Percentiles rank a stretch among this genome's conserved stretches.
Evolutionary conservation across 176 grass and related monocot genomes (phyloP).

Genomic region (Raddia distichophylla): DNA sequence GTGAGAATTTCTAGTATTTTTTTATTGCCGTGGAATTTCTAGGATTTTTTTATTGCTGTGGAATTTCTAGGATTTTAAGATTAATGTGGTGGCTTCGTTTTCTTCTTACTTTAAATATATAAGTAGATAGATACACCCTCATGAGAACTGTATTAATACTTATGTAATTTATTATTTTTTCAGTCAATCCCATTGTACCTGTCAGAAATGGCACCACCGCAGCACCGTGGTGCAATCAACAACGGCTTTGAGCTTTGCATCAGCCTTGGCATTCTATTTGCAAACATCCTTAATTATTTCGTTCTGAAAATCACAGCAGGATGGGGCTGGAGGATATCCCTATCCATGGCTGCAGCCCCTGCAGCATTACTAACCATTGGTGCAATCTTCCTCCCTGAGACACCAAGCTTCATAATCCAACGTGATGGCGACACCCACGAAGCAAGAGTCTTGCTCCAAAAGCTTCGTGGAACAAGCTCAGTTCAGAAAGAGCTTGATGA

Average conservation of each 20-base stretch:
- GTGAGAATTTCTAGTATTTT: too few species aligned
- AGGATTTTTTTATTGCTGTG: too few species aligned
- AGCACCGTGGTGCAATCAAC: slow-evolving; percentile 78
- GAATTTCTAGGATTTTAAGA: too few species aligned
- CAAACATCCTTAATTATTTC: slow-evolving; percentile 89
- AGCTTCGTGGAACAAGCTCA: slow-evolving; percentile 62
- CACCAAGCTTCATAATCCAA: slow-evolving; percentile 75
- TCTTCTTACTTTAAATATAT: too few species aligned
- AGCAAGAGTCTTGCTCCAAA: slow-evolving; percentile 61
- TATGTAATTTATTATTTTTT: slow-evolving; percentile 31
- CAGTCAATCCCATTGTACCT: slow-evolving; percentile 92
- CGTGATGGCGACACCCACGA: slow-evolving; percentile 44
- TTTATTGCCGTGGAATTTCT: too few species aligned
- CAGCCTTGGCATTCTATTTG: slow-evolving; percentile 69
- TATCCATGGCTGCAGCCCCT: slow-evolving; percentile 71
- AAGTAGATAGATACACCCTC: not conserved
- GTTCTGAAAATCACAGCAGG: slow-evolving; percentile 48
- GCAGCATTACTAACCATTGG: slow-evolving; percentile 67
- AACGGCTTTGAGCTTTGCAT: slow-evolving; percentile 76
- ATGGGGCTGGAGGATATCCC: slow-evolving; percentile 88
- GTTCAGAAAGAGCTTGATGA: slow-evolving; percentile 77
- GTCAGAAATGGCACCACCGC: slow-evolving; percentile 80
- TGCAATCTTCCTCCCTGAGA: slow-evolving; percentile 79
- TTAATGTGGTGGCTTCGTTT: too few species aligned
- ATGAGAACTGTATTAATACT: not conserved